Evolutionary conservation across 345 rosid species (phyloP).

Genomic region (Salix udensis): DNA sequence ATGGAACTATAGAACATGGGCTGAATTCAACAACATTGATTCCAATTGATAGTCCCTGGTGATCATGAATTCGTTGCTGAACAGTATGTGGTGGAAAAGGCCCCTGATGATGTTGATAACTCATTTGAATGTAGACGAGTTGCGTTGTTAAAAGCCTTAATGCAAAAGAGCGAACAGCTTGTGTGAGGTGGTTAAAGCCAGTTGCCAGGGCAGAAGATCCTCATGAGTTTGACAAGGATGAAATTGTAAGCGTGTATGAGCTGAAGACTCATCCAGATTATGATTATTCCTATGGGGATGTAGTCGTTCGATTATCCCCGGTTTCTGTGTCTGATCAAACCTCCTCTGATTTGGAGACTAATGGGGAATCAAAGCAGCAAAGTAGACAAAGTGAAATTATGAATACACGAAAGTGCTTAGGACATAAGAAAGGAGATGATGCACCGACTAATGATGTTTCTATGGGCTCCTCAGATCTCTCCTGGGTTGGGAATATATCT

Average conservation of each 20-base stretch:
- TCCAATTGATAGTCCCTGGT: constrained; percentile 97
- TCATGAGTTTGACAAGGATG: constrained; percentile 85
- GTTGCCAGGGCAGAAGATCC: constrained; percentile 71
- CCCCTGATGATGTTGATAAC: constrained; percentile 63
- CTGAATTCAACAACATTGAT: constrained; percentile 56
- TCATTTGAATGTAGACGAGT: constrained; percentile 62
- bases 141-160: constrained; percentile 78
- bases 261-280: constrained; percentile 94
- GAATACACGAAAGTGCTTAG: constrained; percentile 33
- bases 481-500: constrained; percentile 97
- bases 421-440: constrained; percentile 33
- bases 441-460: constrained; percentile 32
- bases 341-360: constrained; percentile 28
- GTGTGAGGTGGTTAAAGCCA: constrained; percentile 80
- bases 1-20: constrained; percentile 56
- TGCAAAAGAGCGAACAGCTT: constrained; percentile 90
- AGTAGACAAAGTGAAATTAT: constrained; percentile 22
- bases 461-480: constrained; percentile 51
- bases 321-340: constrained; percentile 44
- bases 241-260: constrained; percentile 88
- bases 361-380: constrained; percentile 38
- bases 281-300: constrained; percentile 94
- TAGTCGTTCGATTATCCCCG: constrained; percentile 74
- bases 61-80: constrained; percentile 95
- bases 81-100: constrained; percentile 91